A percentile compares a stretch with the other conserved stretches of the same genome.
Conservation (phyloP, 495 filamentous ascomycete species). For the Talaromyces adpressus region DNA sequence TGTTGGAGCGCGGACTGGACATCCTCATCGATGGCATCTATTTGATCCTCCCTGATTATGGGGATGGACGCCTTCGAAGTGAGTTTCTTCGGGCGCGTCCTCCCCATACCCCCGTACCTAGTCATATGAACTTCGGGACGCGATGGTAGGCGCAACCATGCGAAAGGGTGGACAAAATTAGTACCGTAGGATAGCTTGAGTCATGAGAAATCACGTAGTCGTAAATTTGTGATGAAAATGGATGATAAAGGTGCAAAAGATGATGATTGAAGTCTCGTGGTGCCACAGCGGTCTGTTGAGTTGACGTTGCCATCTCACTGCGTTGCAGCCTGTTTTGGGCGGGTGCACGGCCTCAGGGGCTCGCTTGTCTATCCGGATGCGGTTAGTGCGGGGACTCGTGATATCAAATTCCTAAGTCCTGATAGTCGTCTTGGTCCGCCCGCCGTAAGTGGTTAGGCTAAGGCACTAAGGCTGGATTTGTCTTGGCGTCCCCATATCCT, state of each 20-base stretch:
- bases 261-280: conserved; percentile 45
- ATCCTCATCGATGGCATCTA: conserved; percentile 70
- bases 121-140: conserved; percentile 57
- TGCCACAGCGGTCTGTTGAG: conserved; percentile 44
- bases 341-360: conserved; percentile 43
- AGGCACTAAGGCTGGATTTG: not conserved
- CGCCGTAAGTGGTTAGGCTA: not conserved
- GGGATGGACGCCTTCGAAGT: conserved; percentile 78
- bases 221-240: conserved; percentile 50
- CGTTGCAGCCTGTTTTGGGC: conserved; percentile 37
- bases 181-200: conserved; percentile 34
- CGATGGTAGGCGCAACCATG: conserved; percentile 38
- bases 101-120: conserved; percentile 51
- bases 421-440: not conserved
- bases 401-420: conserved; percentile 32
- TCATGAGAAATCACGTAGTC: conserved; percentile 49
- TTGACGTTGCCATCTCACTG: conserved; percentile 56
- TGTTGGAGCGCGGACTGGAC: conserved; percentile 60
- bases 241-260: conserved; percentile 43
- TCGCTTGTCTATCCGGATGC: conserved; percentile 35
- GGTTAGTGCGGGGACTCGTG: conserved; percentile 43
- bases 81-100: conserved; percentile 80
- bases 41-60: conserved; percentile 81
- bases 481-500: not conserved
- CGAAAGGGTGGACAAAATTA: conserved; percentile 33